Percentiles rank a stretch among this genome's conserved stretches.
Conservation (phyloP, 2,329 filamentous ascomycete genomes). For the Albophoma yamanashiensis region DNA sequence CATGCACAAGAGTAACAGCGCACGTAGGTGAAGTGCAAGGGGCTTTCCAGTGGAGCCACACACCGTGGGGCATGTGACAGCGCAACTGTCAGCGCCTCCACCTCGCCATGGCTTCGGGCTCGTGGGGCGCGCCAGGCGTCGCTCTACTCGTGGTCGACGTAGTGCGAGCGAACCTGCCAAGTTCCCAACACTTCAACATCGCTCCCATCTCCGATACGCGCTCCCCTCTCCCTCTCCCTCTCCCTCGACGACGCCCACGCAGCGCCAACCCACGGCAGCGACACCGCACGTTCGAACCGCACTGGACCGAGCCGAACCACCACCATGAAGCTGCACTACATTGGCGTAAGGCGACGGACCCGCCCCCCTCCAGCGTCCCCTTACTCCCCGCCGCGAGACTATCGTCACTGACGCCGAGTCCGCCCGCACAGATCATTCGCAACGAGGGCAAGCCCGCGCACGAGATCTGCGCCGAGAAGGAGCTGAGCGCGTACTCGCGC, state of each 20-base stretch:
- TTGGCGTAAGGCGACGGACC: slow-evolving; percentile 53
- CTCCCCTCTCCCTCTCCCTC: background rate
- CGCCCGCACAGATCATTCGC: slow-evolving; percentile 56
- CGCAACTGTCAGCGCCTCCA: background rate
- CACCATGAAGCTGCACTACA: slow-evolving; percentile 46
- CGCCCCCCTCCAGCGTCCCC: slow-evolving; percentile 10
- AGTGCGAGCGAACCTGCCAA: background rate
- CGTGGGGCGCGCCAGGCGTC: background rate
- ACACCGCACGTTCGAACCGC: background rate
- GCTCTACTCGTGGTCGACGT: background rate
- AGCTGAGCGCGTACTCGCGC: slow-evolving; percentile 67
- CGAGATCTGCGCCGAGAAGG: slow-evolving; percentile 67
- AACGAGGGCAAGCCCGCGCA: slow-evolving; percentile 67
- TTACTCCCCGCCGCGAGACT: slow-evolving; percentile 6
- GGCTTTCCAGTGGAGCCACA: background rate
- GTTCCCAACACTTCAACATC: background rate
- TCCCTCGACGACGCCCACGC: background rate
- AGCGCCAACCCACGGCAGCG: background rate
- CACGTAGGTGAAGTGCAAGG: too few relatives aligned
- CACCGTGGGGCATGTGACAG: background rate
- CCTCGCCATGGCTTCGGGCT: background rate
- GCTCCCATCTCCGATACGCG: background rate
- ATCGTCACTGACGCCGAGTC: slow-evolving; percentile 1
- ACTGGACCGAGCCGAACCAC: background rate
- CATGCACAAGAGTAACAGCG: too few relatives aligned